Evolutionary conservation across 371 early-diverging fungal genomes (phyloP).

Genomic region (Neoconidiobolus thromboides): DNA sequence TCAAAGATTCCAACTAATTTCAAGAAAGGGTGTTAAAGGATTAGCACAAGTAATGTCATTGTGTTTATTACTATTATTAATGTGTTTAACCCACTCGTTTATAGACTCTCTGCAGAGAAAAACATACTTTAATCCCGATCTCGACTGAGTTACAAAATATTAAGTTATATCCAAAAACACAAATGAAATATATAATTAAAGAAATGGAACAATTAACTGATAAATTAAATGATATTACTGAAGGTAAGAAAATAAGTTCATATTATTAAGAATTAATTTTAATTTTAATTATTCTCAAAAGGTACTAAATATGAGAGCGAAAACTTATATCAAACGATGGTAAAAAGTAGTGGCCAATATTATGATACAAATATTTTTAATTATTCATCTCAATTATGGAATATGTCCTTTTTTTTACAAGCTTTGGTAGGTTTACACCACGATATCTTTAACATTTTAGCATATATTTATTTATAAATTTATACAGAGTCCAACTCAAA

Average conservation of each 20-base stretch:
- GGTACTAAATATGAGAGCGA: conserved; percentile 2
- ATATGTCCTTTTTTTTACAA: conserved; percentile 1
- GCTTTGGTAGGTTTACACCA: not conserved
- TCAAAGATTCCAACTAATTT: too few relatives aligned
- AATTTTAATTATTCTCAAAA: not conserved
- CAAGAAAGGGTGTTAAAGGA: too few relatives aligned
- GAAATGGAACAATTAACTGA: not conserved
- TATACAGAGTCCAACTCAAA: not conserved
- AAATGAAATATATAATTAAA: not conserved
- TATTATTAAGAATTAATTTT: not conserved
- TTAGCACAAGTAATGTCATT: too few relatives aligned
- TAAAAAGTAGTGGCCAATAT: not conserved
- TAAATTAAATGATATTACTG: conserved; percentile 1
- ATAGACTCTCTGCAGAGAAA: too few relatives aligned
- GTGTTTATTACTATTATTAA: too few relatives aligned
- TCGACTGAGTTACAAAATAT: too few relatives aligned
- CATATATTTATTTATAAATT: not conserved
- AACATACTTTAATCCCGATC: too few relatives aligned
- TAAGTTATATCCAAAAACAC: not conserved
- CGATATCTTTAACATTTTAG: too few relatives aligned
- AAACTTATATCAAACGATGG: not conserved
- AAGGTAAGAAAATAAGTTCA: not conserved
- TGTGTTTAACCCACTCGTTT: too few relatives aligned
- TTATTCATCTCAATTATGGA: conserved; percentile 4
- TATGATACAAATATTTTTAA: conserved; percentile 3